Percentiles rank a stretch among this genome's conserved stretches.
These are phyloP conservation scores for Dalbergia oliveri DNA, from an alignment of 306 rosid genomes.

Conservation along the genomic window DNA sequence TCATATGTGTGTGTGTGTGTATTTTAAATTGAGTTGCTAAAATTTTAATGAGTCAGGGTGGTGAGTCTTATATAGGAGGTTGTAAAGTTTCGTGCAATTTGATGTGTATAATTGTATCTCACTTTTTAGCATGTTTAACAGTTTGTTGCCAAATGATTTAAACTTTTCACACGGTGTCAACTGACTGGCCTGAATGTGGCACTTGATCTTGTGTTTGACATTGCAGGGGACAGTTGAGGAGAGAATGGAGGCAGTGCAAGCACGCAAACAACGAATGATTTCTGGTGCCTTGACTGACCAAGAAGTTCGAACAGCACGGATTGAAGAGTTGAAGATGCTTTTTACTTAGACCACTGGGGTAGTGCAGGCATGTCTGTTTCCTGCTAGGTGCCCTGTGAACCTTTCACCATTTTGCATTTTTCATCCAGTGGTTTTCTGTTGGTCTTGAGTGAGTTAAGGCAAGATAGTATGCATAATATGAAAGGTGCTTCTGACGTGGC, in stretches of 20 bases:
- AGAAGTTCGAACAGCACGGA: conserved; percentile 91
- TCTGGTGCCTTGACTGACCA: conserved; percentile 97
- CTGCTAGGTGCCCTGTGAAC: conserved; percentile 38
- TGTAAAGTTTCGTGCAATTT: conserved; percentile 2
- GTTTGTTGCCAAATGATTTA: conserved; percentile 20
- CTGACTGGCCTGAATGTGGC: conserved; percentile 8
- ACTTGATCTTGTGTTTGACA: conserved; percentile 35
- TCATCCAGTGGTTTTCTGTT: conserved; percentile 25
- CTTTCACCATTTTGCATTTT: conserved; percentile 11
- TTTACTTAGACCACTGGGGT: conserved; percentile 60
- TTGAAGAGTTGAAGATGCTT: conserved; percentile 95
- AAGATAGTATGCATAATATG: neutral
- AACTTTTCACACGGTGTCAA: conserved; percentile 32
- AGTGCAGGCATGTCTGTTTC: conserved; percentile 18
- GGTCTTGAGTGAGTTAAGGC: conserved; percentile 30
- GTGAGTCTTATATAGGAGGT: neutral
- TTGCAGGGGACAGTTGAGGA: conserved; percentile 94
- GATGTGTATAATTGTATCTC: conserved; percentile 31
- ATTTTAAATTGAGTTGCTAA: neutral
- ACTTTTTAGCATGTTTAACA: conserved; percentile 24
- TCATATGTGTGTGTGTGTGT: too few species aligned
- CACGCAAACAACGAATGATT: conserved; percentile 88
- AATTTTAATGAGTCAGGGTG: neutral
- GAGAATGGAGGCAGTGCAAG: conserved; percentile 97
- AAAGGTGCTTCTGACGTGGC: conserved; percentile 40